These are phyloP conservation scores for Stagonosporopsis vannaccii DNA, from an alignment of 2,329 filamentous ascomycete genomes.

Conservation along the genomic window DNA sequence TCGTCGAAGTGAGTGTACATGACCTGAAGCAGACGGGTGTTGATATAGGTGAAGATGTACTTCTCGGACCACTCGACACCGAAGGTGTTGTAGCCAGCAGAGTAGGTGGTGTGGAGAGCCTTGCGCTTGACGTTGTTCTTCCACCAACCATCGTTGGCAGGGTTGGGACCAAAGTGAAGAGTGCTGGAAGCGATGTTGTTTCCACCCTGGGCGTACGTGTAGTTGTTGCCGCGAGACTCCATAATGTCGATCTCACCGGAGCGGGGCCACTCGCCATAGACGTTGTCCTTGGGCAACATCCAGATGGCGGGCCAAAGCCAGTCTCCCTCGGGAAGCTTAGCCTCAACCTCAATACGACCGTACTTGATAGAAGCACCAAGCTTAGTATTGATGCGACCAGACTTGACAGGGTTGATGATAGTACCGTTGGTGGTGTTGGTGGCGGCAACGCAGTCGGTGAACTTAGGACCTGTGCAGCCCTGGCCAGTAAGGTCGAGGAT, in stretches of 20 bases:
- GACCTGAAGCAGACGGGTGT: constrained; percentile 80
- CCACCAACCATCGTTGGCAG: constrained; percentile 80
- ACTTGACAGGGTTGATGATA: constrained; percentile 79
- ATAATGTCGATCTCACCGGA: constrained; percentile 86
- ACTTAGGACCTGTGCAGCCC: constrained; percentile 71
- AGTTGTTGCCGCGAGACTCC: constrained; percentile 84
- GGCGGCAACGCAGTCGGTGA: constrained; percentile 68
- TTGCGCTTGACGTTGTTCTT: constrained; percentile 79
- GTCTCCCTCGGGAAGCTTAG: constrained; percentile 77
- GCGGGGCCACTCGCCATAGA: constrained; percentile 78
- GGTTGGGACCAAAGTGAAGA: constrained; percentile 81
- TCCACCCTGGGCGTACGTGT: constrained; percentile 76
- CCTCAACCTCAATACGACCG: constrained; percentile 80
- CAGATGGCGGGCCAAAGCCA: constrained; percentile 94
- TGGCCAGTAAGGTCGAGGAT: constrained; percentile 72
- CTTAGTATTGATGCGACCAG: constrained; percentile 79
- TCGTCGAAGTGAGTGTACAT: constrained; percentile 76
- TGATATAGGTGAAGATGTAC: constrained; percentile 87
- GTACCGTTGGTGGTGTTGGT: constrained; percentile 82
- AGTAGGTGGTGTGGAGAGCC: constrained; percentile 77
- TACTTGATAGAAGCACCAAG: constrained; percentile 76
- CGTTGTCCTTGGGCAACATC: constrained; percentile 79
- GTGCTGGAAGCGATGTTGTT: constrained; percentile 82
- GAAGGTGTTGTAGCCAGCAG: constrained; percentile 74
- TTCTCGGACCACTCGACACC: constrained; percentile 88